Evolutionary conservation across 176 grass and related monocot species (phyloP), one percentile per base, ranked within the genome.

Genomic region (Typha latifolia): DNA sequence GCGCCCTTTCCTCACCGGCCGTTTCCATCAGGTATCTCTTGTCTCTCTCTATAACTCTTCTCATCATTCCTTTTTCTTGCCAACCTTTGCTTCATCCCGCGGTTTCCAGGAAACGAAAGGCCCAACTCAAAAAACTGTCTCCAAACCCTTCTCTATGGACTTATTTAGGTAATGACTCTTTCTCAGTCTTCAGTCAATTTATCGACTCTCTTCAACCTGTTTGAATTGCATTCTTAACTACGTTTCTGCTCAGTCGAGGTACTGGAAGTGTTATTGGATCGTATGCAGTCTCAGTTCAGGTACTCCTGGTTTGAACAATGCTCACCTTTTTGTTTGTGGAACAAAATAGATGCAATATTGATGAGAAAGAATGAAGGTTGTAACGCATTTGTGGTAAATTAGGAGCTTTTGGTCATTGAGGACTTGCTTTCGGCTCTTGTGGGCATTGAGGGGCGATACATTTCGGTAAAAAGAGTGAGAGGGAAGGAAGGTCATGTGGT

Each of bases 361-460:
- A 50, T 53, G 53, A 49, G 55, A 3, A 43, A 62, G 51, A 21
- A 63, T 69, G 16, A 71, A 65, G 0, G 12, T 68, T 52, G 55
- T 13, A 62, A 4, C 15, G 70, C 13, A 81, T 57, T 65, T 65
- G 7, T 37, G 74, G 26, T 59, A 76, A 80, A 62, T 18, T 79
- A 99, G 94, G 94, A 99, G 70, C 88, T 91, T 78, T 80, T 99
- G 77, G 84, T 93, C 59, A 93, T 99, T 27, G 94, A 99, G 68
- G 94, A 99, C 85, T 84, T 99, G 73, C 81, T 99, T 18, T 93
- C 85, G 47, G 86, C 86, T 47, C 82, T 99, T 23, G 86, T 99
- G 70, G 89, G 94, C 66, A 90, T 97, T 53, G 89, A 99, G 51
- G 89, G 94, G 31, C 79, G 89, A 49, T 90, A 87, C 66, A 83